These are phyloP conservation scores for Cubamyces lactineus DNA, from an alignment of 768 basidiomycete species.

Conservation along the genomic window DNA sequence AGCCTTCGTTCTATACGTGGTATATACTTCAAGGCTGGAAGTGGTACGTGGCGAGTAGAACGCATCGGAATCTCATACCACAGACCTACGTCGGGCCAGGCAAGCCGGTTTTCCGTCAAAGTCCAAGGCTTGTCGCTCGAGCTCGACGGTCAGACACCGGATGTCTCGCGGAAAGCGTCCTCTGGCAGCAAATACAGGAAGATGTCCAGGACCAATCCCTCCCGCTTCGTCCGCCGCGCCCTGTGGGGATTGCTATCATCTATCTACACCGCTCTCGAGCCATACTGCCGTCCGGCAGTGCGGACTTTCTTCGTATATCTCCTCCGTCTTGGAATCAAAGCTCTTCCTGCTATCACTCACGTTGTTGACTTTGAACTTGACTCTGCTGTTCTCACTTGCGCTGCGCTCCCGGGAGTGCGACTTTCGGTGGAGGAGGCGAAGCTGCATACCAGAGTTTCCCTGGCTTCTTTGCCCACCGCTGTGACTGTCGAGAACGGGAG, in stretches of 20 bases:
- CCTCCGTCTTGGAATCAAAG: slow-evolving; percentile 62
- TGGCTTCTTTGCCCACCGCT: slow-evolving; percentile 52
- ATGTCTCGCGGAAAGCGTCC: neutral
- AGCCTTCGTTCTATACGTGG: slow-evolving; percentile 81
- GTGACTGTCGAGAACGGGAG: slow-evolving; percentile 27
- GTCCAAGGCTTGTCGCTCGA: slow-evolving; percentile 65
- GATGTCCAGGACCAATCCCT: slow-evolving; percentile 25
- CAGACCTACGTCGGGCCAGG: slow-evolving; percentile 50
- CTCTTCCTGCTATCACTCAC: slow-evolving; percentile 70
- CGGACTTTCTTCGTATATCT: slow-evolving; percentile 56
- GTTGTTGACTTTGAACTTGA: slow-evolving; percentile 70
- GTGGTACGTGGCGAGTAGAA: slow-evolving; percentile 61
- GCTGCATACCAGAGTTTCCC: slow-evolving; percentile 56
- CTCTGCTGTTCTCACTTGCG: slow-evolving; percentile 53
- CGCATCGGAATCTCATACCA: slow-evolving; percentile 65
- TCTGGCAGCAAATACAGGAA: neutral
- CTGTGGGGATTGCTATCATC: slow-evolving; percentile 30
- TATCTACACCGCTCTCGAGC: slow-evolving; percentile 54
- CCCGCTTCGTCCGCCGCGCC: slow-evolving; percentile 39
- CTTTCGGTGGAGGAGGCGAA: slow-evolving; percentile 54
- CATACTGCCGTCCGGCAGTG: slow-evolving; percentile 61
- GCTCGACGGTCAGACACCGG: slow-evolving; percentile 32
- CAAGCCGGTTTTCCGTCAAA: slow-evolving; percentile 62
- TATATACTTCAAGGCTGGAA: slow-evolving; percentile 63
- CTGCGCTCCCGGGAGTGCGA: slow-evolving; percentile 53